Base-by-base conservation (phyloP, 371 early-diverging fungal species). In the Lichtheimia ornata region DNA sequence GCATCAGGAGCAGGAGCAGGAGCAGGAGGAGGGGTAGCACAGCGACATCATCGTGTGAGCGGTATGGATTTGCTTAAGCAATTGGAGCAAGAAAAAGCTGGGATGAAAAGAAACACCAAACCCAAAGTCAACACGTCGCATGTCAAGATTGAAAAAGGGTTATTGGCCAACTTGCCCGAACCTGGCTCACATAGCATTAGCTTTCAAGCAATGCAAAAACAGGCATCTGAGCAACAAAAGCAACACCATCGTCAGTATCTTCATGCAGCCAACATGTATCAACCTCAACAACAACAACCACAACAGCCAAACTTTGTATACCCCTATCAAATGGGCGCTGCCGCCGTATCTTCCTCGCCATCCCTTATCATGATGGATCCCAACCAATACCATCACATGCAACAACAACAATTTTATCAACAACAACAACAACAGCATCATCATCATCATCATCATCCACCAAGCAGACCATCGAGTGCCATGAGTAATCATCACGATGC, bases 41-140 rank as follows among this genome's bases (percentile, higher is more conserved):
- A 28, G 20, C 50, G 43, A 27, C 59, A 56, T 0, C 70, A 76
- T 3, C 65, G 69, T 35, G 58, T 65, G 12, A 69, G 74, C 49
- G 81, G 77, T 51, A 80, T 80, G 75, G 81, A 80, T 47, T 59
- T 80, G 24, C 45, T 80, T 18, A 67, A 68, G 20, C 77, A 80
- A 60, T 60, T 73, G 22, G 81, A 80, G 35, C 77, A 74, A 54
- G 77, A 80, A 55, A 77, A 72, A 49, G 75, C 73, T 14, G 73
- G 73, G 24, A 50, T 60, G 14, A 72, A 71, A 28, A 62, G 77
- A 15, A 71, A 72, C 49, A 47, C 22, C 18, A 77, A 73, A 20
- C 70, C 77, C 5, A 74, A 73, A 25, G 18, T 73, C 4, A 67
- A 75, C 45, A 58, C 73, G 43, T 72, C 74, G 22, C 63, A 79